phyloP scores from a whole-genome alignment of 768 basidiomycete genomes.

The Hygrocybe punicea region DNA sequence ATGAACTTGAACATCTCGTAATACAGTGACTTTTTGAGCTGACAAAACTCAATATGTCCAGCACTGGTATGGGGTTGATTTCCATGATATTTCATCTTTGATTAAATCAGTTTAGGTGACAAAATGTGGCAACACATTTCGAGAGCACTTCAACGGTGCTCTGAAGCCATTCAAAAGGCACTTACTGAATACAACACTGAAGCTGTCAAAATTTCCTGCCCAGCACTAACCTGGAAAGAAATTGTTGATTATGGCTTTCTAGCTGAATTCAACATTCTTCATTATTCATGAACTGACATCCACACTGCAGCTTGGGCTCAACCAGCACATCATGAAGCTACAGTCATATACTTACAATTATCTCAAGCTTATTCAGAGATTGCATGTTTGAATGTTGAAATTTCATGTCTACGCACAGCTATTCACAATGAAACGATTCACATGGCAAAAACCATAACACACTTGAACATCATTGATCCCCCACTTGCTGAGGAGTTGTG shows the following conservation, averaged over 20 bases:
- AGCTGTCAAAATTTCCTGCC: constrained; percentile 15
- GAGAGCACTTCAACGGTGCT: constrained; percentile 29
- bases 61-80: constrained; percentile 18
- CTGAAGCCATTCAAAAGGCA: constrained; percentile 30
- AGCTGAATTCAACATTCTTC: constrained; percentile 33
- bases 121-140: constrained; percentile 32
- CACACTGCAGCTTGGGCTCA: constrained; percentile 27
- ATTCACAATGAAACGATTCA: constrained; percentile 10
- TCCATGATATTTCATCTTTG: constrained; percentile 11
- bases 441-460: neutral
- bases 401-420: constrained; percentile 7
- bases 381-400: constrained; percentile 21
- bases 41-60: constrained; percentile 23
- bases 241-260: constrained; percentile 20
- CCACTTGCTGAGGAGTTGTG: constrained; percentile 5
- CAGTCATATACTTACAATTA: constrained; percentile 27
- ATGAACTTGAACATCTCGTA: neutral
- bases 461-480: neutral
- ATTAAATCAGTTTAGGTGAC: constrained; percentile 26
- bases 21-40: neutral
- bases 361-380: constrained; percentile 36
- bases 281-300: constrained; percentile 28
- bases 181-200: constrained; percentile 31
- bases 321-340: constrained; percentile 18
- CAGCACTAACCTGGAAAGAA: too few relatives aligned